These are phyloP conservation scores for Boletus edulis DNA, from an alignment of 768 basidiomycete species.

Conservation along the genomic window DNA sequence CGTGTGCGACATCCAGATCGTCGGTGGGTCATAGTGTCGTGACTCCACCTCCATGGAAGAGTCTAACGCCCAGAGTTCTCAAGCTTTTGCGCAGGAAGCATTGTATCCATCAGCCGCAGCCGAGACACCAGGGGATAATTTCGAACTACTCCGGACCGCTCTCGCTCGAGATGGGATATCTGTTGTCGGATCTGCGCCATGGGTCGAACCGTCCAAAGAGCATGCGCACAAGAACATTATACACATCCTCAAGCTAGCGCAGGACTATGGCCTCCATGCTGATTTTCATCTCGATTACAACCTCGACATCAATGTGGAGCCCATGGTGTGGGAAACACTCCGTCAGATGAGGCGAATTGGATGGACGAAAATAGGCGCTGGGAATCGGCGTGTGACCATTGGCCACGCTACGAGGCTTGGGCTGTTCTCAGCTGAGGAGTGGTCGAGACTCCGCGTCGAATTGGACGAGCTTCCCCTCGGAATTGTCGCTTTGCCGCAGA, in stretches of 20 bases:
- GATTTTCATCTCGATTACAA: conserved; percentile 74
- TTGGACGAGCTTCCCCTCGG: conserved; percentile 43
- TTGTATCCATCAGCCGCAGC: conserved; percentile 40
- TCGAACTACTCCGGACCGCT: conserved; percentile 44
- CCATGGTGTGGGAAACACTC: conserved; percentile 57
- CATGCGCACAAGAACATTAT: conserved; percentile 53
- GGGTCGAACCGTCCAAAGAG: conserved; percentile 51
- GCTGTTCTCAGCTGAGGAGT: conserved; percentile 45
- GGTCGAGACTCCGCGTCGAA: conserved; percentile 40
- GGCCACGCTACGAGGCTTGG: conserved; percentile 62
- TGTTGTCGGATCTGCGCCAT: conserved; percentile 63
- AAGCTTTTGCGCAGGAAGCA: conserved; percentile 64
- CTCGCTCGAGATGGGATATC: conserved; percentile 38
- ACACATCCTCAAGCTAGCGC: conserved; percentile 49
- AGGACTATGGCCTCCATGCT: conserved; percentile 36
- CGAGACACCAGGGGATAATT: conserved; percentile 43
- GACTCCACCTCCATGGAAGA: not conserved
- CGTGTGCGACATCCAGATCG: conserved; percentile 56
- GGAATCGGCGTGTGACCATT: conserved; percentile 45
- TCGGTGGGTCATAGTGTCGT: conserved; percentile 36
- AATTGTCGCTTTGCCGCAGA: conserved; percentile 59
- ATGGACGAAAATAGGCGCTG: conserved; percentile 23
- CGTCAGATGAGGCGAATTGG: conserved; percentile 34
- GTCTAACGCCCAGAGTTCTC: not conserved
- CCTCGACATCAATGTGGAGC: conserved; percentile 47